Evolutionary conservation across 2,329 filamentous ascomycete genomes (phyloP).

Genomic region (Fusarium brevicatenulatum): DNA sequence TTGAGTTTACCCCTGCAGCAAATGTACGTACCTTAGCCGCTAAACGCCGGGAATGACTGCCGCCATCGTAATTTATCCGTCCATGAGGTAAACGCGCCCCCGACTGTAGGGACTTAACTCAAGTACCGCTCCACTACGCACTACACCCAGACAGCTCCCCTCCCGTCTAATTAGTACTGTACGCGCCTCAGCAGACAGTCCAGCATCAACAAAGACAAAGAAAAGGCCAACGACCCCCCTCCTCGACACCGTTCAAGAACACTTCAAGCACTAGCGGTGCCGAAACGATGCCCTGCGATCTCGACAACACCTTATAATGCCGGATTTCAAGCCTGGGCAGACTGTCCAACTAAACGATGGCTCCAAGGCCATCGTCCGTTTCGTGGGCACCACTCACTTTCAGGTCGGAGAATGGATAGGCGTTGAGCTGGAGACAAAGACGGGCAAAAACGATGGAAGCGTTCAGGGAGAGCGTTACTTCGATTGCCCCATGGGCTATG

Average conservation of each 20-base stretch:
- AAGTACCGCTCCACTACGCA: constrained; percentile 18
- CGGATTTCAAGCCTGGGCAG: constrained; percentile 73
- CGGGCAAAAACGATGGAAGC: constrained; percentile 93
- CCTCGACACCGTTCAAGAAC: not conserved
- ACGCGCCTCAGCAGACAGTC: constrained; percentile 38
- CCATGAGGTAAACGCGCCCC: constrained; percentile 41
- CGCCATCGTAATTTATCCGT: constrained; percentile 47
- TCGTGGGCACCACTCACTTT: constrained; percentile 82
- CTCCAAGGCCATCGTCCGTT: constrained; percentile 81
- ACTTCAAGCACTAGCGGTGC: constrained; percentile 10
- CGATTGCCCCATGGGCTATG: constrained; percentile 77
- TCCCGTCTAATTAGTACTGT: constrained; percentile 29
- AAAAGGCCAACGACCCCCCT: not conserved
- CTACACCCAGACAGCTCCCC: constrained; percentile 21
- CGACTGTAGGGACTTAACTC: not conserved
- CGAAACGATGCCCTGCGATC: constrained; percentile 49
- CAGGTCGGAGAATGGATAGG: constrained; percentile 88
- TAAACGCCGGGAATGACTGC: constrained; percentile 31
- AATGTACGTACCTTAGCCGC: constrained; percentile 25
- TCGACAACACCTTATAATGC: constrained; percentile 51
- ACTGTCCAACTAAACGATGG: constrained; percentile 82
- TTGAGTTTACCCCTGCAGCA: constrained; percentile 23
- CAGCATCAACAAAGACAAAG: constrained; percentile 8
- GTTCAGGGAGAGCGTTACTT: constrained; percentile 92
- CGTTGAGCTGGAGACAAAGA: constrained; percentile 82